Conservation (phyloP, 1,139 yeast species). For the Geotrichum australiense region DNA sequence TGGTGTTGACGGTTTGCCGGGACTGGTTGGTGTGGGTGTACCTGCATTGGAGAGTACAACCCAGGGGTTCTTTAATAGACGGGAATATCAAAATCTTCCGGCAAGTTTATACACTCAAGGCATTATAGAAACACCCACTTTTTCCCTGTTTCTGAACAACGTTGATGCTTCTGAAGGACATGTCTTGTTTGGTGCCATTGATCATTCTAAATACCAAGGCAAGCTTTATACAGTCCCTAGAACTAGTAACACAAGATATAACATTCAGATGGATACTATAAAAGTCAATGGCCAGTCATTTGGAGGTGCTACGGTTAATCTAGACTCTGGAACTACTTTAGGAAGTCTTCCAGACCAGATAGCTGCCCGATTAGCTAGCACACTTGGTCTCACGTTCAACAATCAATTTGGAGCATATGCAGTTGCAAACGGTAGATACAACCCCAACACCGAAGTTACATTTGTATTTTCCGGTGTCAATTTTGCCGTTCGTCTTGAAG, state of each 20-base stretch:
- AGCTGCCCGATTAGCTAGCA: constrained; percentile 17
- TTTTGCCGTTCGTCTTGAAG: constrained; percentile 19
- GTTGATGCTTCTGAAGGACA: constrained; percentile 32
- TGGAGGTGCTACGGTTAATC: constrained; percentile 18
- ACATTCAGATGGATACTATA: constrained; percentile 18
- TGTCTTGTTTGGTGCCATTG: constrained; percentile 45
- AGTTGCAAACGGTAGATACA: constrained; percentile 5
- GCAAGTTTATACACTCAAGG: constrained; percentile 34
- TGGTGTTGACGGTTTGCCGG: constrained; percentile 24
- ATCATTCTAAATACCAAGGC: constrained; percentile 43
- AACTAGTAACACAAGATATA: constrained; percentile 17
- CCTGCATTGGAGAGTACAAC: constrained; percentile 20
- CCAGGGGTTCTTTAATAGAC: constrained; percentile 12
- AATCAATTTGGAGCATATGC: constrained; percentile 12
- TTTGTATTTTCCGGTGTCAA: constrained; percentile 23
- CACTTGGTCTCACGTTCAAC: constrained; percentile 19
- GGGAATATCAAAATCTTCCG: constrained; percentile 23
- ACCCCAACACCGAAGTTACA: constrained; percentile 13
- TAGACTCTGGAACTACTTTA: constrained; percentile 28
- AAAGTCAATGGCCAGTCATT: constrained; percentile 11
- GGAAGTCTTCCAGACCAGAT: constrained; percentile 23
- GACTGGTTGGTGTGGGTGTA: constrained; percentile 25
- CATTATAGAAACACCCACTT: constrained; percentile 40
- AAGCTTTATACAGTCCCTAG: constrained; percentile 26
- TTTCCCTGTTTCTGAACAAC: constrained; percentile 33